Evolutionary conservation across 768 basidiomycete genomes (phyloP), one percentile per base, ranked within the genome.

Genomic region (Neoboletus subvelutipes): DNA sequence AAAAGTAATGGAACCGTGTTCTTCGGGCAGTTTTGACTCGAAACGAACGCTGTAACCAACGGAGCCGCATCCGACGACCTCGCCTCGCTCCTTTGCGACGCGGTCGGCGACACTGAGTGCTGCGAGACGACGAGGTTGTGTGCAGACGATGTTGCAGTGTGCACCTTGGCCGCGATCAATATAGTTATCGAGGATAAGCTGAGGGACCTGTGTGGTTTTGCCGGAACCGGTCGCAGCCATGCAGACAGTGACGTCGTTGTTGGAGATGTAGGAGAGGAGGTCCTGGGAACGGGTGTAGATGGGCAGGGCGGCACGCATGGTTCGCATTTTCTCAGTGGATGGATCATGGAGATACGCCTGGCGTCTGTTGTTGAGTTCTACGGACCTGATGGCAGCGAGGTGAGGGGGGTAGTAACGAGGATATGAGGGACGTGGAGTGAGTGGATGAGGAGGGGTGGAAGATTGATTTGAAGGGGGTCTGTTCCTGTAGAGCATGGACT

Each of bases 1-100:
- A 73, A 94, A 98, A 2, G 92, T 91, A 69, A 97, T 82, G 36
- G 85, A 88, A 3, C 94, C 95, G 70, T 94, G 80, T 15, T 83
- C 80, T 61, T 89, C 80, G 13, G 95, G 94, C 1, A 81, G 75
- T 64, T 86, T 90, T 46, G 83, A 75, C 61, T 97, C 94, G 68
- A 97, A 96, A 22, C 95, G 86, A 45, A 97, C 93, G 66, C 92
- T 91, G 69, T 96, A 97, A 3, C 95, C 95, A 42, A 98, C 82
- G 10, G 86, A 82, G 7, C 77, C 71, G 29, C 70, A 71, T 11
- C 95, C 95, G 5, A 88, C 57, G 0, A 62, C 50, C 68, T 94
- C 86, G 3, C 87, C 90, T 52, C 95, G 79, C 73, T 98, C 95
- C 63, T 86, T 90, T 15, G 95, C 86, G 3, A 97, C 90, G 51